phyloP scores from a whole-genome alignment of 169 alveolate genomes.

The Plasmodium gallinaceum region DNA sequence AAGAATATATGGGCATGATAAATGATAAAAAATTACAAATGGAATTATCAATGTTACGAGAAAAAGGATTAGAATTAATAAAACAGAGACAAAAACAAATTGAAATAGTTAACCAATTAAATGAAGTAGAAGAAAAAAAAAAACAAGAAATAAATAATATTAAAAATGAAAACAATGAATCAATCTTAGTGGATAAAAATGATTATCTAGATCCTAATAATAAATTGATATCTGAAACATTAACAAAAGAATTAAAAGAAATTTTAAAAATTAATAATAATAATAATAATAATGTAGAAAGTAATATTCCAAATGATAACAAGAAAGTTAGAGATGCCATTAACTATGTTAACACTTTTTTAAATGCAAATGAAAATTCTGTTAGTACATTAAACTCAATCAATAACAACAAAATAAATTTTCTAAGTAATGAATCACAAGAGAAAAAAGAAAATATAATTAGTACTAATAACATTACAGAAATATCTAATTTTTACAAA shows the following conservation, averaged over 20 bases:
- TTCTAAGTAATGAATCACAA: background rate
- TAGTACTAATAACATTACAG: background rate
- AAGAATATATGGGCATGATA: background rate
- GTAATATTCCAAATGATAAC: background rate
- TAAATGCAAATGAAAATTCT: background rate
- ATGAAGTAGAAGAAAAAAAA: constrained; percentile 1
- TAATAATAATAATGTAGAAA: background rate
- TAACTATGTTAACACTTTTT: background rate
- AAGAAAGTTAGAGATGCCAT: background rate
- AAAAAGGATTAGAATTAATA: constrained; percentile 1
- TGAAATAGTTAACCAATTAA: background rate
- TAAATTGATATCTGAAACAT: background rate
- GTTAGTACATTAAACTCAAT: background rate
- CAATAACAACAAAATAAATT: background rate
- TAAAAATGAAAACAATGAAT: background rate
- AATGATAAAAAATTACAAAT: background rate
- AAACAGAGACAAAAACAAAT: constrained; percentile 2
- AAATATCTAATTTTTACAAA: no score
- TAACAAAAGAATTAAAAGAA: constrained; percentile 6
- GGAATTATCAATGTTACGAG: background rate
- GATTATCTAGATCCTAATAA: constrained; percentile 6
- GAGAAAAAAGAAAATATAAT: background rate
- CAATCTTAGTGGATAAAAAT: background rate
- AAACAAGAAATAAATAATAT: background rate
- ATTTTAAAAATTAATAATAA: constrained; percentile 7